These are phyloP conservation scores for Coemansia sp. DNA, from an alignment of 192 early-diverging fungal genomes.

Conservation along the genomic window DNA sequence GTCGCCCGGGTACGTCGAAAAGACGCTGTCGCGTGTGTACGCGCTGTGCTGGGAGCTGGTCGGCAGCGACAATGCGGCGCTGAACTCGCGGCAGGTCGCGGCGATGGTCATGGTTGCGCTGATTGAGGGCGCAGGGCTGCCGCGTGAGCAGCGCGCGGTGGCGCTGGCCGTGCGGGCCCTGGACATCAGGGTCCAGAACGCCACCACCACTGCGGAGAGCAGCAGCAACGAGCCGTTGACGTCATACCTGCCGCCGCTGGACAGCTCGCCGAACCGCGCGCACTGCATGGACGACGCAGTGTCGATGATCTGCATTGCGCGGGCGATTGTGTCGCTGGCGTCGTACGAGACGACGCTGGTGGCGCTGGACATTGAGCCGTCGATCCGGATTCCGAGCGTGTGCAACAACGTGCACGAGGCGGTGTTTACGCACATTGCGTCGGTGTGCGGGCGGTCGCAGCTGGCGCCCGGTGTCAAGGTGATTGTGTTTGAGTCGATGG, in stretches of 20 bases:
- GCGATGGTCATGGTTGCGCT: conserved; percentile 42
- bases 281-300: conserved; percentile 47
- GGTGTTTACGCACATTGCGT: conserved; percentile 60
- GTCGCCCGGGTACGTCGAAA: conserved; percentile 16
- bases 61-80: conserved; percentile 21
- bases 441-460: conserved; percentile 62
- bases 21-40: conserved; percentile 24
- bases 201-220: too few species aligned
- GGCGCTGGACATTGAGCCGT: conserved; percentile 22
- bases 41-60: conserved; percentile 35
- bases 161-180: conserved; percentile 22
- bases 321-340: conserved; percentile 38
- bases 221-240: not conserved
- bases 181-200: conserved; percentile 9
- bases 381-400: conserved; percentile 1
- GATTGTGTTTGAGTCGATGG: conserved; percentile 72
- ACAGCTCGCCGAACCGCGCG: conserved; percentile 6
- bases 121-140: conserved; percentile 34
- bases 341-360: conserved; percentile 29
- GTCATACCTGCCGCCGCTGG: conserved; percentile 13
- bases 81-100: conserved; percentile 45
- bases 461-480: conserved; percentile 66
- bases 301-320: conserved; percentile 50
- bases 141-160: conserved; percentile 10
- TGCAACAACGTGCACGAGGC: conserved; percentile 57